Conservation (phyloP, 495 filamentous ascomycete genomes). For the Hypomontagnella submonticulosa region DNA sequence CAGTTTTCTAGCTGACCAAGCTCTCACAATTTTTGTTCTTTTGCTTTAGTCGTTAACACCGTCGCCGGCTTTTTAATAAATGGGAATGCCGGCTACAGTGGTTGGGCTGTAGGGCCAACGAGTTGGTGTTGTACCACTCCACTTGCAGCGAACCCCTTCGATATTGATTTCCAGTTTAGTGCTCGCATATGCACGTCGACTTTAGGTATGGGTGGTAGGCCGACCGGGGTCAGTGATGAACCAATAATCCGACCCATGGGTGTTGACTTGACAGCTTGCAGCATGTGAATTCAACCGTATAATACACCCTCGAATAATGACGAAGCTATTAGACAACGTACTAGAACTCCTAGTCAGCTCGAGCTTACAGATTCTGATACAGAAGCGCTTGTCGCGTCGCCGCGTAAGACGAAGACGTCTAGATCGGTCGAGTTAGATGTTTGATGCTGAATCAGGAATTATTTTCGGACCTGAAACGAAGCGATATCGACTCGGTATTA, state of each 20-base stretch:
- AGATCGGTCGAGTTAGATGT: not conserved
- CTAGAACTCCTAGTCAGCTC: not conserved
- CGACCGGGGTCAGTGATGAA: slow-evolving; percentile 1
- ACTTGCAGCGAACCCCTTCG: slow-evolving; percentile 37
- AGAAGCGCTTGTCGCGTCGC: not conserved
- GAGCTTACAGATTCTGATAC: not conserved
- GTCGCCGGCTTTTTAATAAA: slow-evolving; percentile 36
- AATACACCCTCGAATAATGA: slow-evolving; percentile 26
- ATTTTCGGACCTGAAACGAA: not conserved
- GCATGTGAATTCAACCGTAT: slow-evolving; percentile 38
- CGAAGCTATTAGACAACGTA: slow-evolving; percentile 8
- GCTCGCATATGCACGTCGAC: slow-evolving; percentile 21
- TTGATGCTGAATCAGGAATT: not conserved
- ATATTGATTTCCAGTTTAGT: slow-evolving; percentile 37
- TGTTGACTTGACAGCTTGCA: slow-evolving; percentile 19
- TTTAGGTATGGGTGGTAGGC: slow-evolving; percentile 16
- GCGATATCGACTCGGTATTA: slow-evolving; percentile 7
- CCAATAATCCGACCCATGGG: slow-evolving; percentile 28
- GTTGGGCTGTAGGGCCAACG: slow-evolving; percentile 39
- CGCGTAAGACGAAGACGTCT: not conserved
- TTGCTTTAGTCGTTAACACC: slow-evolving; percentile 21
- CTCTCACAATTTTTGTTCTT: slow-evolving; percentile 32
- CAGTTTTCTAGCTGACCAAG: slow-evolving; percentile 26
- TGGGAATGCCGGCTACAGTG: slow-evolving; percentile 24
- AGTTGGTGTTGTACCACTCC: slow-evolving; percentile 36